These are phyloP conservation scores for Wickerhamiella galacta DNA, from an alignment of 805 yeast genomes.

Conservation along the genomic window DNA sequence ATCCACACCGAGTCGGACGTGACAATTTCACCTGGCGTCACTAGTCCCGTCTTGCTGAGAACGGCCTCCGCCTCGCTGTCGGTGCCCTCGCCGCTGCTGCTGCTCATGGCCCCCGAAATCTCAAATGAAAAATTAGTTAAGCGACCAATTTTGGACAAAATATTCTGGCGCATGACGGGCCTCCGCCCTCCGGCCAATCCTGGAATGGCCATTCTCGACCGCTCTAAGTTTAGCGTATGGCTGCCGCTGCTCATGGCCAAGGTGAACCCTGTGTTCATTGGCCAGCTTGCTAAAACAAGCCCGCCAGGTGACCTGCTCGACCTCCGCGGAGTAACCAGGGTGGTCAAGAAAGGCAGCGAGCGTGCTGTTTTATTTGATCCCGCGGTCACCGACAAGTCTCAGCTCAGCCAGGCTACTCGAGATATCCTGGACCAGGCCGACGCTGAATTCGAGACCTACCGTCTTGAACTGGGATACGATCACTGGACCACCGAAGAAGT, in stretches of 20 bases:
- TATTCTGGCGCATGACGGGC: background rate
- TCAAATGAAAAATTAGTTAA: no score
- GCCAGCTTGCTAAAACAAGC: conserved; percentile 42
- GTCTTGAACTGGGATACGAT: conserved; percentile 44
- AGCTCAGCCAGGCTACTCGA: conserved; percentile 29
- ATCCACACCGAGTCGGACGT: conserved; percentile 94
- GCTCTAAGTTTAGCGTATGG: conserved; percentile 40
- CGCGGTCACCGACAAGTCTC: conserved; percentile 25
- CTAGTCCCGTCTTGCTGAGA: conserved; percentile 26
- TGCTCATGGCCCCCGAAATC: no score
- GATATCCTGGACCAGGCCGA: conserved; percentile 32
- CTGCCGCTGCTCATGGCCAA: conserved; percentile 49
- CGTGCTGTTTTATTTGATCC: conserved; percentile 47
- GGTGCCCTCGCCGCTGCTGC: background rate
- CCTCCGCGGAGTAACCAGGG: conserved; percentile 54
- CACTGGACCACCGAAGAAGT: conserved; percentile 89
- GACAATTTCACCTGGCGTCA: conserved; percentile 92
- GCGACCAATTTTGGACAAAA: no score
- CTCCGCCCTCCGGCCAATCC: conserved; percentile 49
- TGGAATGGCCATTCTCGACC: conserved; percentile 49
- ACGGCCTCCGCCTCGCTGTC: conserved; percentile 10
- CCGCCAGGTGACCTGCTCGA: conserved; percentile 41
- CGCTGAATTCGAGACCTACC: conserved; percentile 35
- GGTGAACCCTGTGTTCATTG: conserved; percentile 45
- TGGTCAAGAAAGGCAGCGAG: conserved; percentile 28